Percentiles rank a stretch among this genome's conserved stretches.
Evolutionary conservation across 805 yeast species (phyloP).

Genomic region (Suhomyces pyralidae): DNA sequence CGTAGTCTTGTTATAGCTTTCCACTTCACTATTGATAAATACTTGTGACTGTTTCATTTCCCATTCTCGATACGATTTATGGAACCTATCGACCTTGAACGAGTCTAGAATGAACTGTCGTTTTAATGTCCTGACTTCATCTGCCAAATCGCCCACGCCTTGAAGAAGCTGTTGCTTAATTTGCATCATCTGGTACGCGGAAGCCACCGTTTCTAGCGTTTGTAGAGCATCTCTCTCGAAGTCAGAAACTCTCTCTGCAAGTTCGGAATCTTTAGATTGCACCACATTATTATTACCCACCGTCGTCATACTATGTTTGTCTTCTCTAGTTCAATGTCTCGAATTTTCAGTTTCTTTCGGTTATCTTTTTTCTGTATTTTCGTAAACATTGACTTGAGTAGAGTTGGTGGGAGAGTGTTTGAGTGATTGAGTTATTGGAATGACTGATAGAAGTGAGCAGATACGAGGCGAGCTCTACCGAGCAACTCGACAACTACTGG

Average conservation of each 20-base stretch:
- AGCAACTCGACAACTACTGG: constrained; percentile 41
- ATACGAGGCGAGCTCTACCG: constrained; percentile 23
- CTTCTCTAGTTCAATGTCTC: background rate
- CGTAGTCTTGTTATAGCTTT: constrained; percentile 27
- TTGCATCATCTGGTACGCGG: background rate
- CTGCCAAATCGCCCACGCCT: background rate
- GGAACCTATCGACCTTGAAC: constrained; percentile 29
- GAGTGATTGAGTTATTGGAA: background rate
- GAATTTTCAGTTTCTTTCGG: background rate
- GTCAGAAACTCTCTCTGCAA: background rate
- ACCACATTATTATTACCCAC: background rate
- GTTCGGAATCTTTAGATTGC: background rate
- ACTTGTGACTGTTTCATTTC: constrained; percentile 15
- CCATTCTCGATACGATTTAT: constrained; percentile 29
- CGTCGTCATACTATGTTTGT: background rate
- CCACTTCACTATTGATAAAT: constrained; percentile 22
- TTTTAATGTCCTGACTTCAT: constrained; percentile 1
- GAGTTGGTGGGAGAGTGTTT: too few relatives aligned
- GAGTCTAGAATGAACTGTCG: constrained; percentile 32
- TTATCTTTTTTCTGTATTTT: too few relatives aligned
- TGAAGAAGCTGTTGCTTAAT: background rate
- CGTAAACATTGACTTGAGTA: too few relatives aligned
- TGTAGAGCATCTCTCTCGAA: background rate
- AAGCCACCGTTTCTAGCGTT: background rate
- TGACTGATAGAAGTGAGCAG: constrained; percentile 1